Percentiles rank a stretch among this genome's conserved stretches.
phyloP scores from a whole-genome alignment of 1,284 basidiomycete genomes.

The Leucoagaricus sp. region DNA sequence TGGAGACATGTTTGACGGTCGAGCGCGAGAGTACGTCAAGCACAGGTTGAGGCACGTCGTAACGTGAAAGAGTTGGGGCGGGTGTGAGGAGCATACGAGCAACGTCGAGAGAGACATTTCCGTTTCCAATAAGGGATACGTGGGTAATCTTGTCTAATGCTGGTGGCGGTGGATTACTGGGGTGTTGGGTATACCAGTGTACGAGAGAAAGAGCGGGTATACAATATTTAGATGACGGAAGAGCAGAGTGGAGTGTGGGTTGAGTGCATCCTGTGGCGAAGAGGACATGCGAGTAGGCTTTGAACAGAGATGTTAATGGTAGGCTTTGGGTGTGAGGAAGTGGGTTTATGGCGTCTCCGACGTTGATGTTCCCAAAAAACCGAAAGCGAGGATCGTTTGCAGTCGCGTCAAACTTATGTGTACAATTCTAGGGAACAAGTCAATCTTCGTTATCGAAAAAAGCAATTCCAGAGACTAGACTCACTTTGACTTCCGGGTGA shows the following conservation, averaged over 20 bases:
- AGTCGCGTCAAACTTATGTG: constrained; percentile 88
- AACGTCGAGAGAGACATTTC: constrained; percentile 95
- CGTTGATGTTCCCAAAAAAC: constrained; percentile 93
- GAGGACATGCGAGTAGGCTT: constrained; percentile 80
- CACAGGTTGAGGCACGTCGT: constrained; percentile 83
- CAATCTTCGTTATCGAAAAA: constrained; percentile 9
- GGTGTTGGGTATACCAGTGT: constrained; percentile 98
- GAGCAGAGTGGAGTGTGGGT: constrained; percentile 56
- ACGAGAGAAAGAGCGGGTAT: constrained; percentile 86
- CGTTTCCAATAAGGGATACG: constrained; percentile 90
- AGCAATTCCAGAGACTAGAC: constrained; percentile 15
- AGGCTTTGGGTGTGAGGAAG: constrained; percentile 55
- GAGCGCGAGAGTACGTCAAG: constrained; percentile 70
- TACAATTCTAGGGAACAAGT: constrained; percentile 78
- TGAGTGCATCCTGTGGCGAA: constrained; percentile 81
- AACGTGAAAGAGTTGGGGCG: constrained; percentile 61
- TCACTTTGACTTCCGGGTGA: constrained; percentile 97
- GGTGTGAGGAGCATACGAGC: constrained; percentile 86
- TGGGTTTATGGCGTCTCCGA: constrained; percentile 46
- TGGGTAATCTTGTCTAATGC: constrained; percentile 64
- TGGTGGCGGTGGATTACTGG: constrained; percentile 58
- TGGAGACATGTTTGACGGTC: constrained; percentile 75
- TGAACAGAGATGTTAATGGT: constrained; percentile 56
- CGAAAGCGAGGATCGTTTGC: constrained; percentile 75
- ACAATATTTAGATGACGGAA: constrained; percentile 57